These are phyloP conservation scores for Eutrema yunnanense DNA, from an alignment of 345 rosid genomes.

Conservation along the genomic window DNA sequence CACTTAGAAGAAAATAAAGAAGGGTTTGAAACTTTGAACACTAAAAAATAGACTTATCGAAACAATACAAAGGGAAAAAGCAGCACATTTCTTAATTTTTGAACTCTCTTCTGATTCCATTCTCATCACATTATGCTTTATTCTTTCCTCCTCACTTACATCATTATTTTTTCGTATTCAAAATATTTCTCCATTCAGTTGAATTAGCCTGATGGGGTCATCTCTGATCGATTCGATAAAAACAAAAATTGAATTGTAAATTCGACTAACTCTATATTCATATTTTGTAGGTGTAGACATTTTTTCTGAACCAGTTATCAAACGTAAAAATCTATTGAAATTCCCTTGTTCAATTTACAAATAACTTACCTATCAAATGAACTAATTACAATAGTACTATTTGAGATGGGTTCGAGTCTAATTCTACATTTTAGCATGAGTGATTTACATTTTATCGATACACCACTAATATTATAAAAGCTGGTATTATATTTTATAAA, in stretches of 20 bases:
- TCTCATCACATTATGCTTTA: conserved; percentile 27
- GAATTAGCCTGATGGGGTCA: neutral
- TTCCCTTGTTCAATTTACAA: neutral
- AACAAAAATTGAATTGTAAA: neutral
- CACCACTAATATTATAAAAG: neutral
- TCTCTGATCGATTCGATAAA: neutral
- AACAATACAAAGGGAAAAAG: conserved; percentile 25
- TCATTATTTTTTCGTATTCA: neutral
- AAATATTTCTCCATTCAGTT: neutral
- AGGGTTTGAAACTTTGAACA: conserved; percentile 27
- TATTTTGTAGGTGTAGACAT: neutral
- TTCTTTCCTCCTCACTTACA: conserved; percentile 17
- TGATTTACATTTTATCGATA: neutral
- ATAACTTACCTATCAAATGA: neutral
- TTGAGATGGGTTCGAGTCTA: neutral
- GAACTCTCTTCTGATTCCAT: conserved; percentile 28
- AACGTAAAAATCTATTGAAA: neutral
- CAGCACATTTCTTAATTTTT: conserved; percentile 22
- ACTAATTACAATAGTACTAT: neutral
- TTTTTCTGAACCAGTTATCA: neutral
- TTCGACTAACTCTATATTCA: neutral
- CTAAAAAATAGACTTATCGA: conserved; percentile 26
- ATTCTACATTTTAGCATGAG: neutral
- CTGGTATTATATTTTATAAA: too few relatives aligned
- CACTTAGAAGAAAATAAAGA: conserved; percentile 21